Evolutionary conservation across 148 eudicot genomes (phyloP), one percentile per base, ranked within the genome.

Genomic region (Fagopyrum tataricum): DNA sequence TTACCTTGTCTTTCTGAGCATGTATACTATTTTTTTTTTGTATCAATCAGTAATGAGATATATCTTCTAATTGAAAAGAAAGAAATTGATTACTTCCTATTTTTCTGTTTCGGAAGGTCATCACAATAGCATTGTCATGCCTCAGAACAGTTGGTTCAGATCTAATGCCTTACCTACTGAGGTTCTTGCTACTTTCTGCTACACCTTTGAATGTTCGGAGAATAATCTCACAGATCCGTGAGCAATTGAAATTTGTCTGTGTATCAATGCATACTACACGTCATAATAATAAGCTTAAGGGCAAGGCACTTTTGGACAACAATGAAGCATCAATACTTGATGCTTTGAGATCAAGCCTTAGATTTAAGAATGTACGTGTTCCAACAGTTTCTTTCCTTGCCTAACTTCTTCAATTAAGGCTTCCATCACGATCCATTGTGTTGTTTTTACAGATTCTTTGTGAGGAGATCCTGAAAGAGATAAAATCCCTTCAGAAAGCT

Each of bases 91-190:
- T 58, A 26, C 13, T 74, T 56, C n/a, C 7, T 53, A 7, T 62
- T 12, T 14, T 64, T 44, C 7, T 42, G 58, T 66, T 21, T 8
- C 47, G 37, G 79, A 78, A 87, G 90, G 90, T 81, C 70, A 83
- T 85, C 67, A 82, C 81, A 43, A 74, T 85, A 74, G 90, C 90
- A 71, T 76, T 87, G 81, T 82, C 90, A 40, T 83, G 87, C 79
- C 73, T 87, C 53, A 78, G 88, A 77, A 87, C 88, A 58, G 79
- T 87, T 72, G 88, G 81, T 71, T 81, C 73, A 9, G 88, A 84
- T 79, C 80, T 79, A 73, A 81, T 87, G 86, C 87, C 90, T 39
- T 79, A 79, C 77, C 85, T 87, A 40, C 82, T 87, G 14, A 84
- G 86, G 73, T 87, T 81, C 78, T 74, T 87, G 79, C 81, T 87